Base-by-base conservation (phyloP, 306 rosid species). In the Malus asiatica region DNA sequence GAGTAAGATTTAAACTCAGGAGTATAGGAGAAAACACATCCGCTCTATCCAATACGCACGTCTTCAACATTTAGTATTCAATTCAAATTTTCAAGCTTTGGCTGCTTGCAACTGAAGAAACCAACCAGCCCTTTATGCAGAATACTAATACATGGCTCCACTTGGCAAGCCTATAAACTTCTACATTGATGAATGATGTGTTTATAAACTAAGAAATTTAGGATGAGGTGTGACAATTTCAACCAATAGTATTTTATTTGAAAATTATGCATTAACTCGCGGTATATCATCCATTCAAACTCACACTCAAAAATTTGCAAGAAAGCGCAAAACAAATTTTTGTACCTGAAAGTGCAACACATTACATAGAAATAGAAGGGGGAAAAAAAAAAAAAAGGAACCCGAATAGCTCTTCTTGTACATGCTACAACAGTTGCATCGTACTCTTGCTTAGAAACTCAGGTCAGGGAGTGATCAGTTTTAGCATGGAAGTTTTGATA, bases 231-330 rank as follows among this genome's bases (percentile, higher is more conserved):
- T 51, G 19, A 29, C 62, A 15, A 68, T 55, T 29, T 59, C 53
- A 29, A 44, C 66, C 53, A 58, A 35, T 68, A 63, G 59, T 62
- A 29, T 60, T 81, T 79, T 72, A 75, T 77, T 69, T 19, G 48
- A 80, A 60, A 51, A 83, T 23, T 46, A 42, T 66, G 27, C 63
- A 20, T 76, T 70, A 79, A 58, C 74, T 76, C 70, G 70, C 77
- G 18, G 65, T 51, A 68, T 57, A 22, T 59, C 57, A 32, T 58
- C 72, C 75, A 59, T 61, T 71, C 68, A 64, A 51, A 58, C 27
- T 62, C 74, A 78, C 79, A 74, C 80, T 75, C 46, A 78, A 52
- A 84, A 70, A 59, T 23, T 82, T 48, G 72, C 79, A 83, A 69
- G 57, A 81, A 80, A 61, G 72, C 15, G 53, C 78, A 84, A 75